phyloP scores from a whole-genome alignment of 805 yeast genomes.

The Brettanomyces bruxellensis region DNA sequence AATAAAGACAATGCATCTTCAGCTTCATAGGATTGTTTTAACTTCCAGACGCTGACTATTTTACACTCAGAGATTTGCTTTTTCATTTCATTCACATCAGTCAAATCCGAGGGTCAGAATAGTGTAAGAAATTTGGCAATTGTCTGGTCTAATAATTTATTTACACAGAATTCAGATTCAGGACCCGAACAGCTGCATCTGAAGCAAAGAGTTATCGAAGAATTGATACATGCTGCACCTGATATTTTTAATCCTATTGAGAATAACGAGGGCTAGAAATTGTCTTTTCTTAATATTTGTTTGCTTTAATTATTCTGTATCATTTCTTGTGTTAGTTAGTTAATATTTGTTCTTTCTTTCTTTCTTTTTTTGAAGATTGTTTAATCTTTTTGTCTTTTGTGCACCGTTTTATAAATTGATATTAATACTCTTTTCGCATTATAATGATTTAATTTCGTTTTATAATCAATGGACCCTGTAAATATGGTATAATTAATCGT shows the following conservation, averaged over 20 bases:
- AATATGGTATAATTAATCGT: no score
- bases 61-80: slow-evolving; percentile 75
- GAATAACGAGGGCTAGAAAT: neutral
- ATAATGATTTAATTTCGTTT: no score
- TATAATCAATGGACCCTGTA: no score
- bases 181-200: slow-evolving; percentile 35
- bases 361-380: no score
- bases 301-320: no score
- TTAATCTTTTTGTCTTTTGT: no score
- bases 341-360: no score
- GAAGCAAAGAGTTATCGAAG: slow-evolving; percentile 66
- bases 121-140: slow-evolving; percentile 70
- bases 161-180: slow-evolving; percentile 41
- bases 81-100: slow-evolving; percentile 53
- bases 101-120: slow-evolving; percentile 59
- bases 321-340: no score
- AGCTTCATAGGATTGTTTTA: slow-evolving; percentile 84
- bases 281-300: no score
- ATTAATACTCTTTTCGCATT: no score
- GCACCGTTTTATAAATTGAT: no score
- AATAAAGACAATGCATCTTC: slow-evolving; percentile 51
- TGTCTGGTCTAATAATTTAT: slow-evolving; percentile 90
- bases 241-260: slow-evolving; percentile 48
- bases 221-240: slow-evolving; percentile 71
- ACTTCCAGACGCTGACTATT: slow-evolving; percentile 90